Evolutionary conservation across 2,329 filamentous ascomycete genomes (phyloP).

Genomic region (Saccharata proteae): DNA sequence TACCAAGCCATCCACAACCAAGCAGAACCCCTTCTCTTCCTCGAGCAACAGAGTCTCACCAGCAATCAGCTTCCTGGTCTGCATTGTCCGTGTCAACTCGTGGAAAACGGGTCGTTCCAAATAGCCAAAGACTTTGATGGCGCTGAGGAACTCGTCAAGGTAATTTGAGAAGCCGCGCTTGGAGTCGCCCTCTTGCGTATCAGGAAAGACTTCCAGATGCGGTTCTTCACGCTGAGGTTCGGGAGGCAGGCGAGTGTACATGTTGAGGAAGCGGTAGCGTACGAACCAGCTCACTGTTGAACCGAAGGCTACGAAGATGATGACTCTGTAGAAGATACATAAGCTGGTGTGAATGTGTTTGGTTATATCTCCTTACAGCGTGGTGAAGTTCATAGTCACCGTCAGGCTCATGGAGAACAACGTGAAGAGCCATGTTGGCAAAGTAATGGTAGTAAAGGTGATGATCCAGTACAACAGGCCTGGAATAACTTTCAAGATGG

Average conservation of each 20-base stretch:
- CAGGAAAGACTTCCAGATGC: slow-evolving; percentile 87
- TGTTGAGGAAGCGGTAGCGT: slow-evolving; percentile 88
- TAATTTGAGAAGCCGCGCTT: slow-evolving; percentile 94
- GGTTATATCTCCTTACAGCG: slow-evolving; percentile 50
- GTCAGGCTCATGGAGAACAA: slow-evolving; percentile 88
- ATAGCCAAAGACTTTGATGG: slow-evolving; percentile 98
- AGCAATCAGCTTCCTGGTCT: slow-evolving; percentile 89
- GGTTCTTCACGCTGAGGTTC: slow-evolving; percentile 95
- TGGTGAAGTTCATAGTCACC: slow-evolving; percentile 97
- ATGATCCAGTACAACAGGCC: slow-evolving; percentile 63
- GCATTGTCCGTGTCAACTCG: slow-evolving; percentile 94
- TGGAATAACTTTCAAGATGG: slow-evolving; percentile 42
- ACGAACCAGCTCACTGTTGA: slow-evolving; percentile 91
- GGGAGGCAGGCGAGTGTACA: slow-evolving; percentile 86
- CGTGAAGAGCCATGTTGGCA: slow-evolving; percentile 81
- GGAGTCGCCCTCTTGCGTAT: slow-evolving; percentile 75
- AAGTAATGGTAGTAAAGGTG: slow-evolving; percentile 73
- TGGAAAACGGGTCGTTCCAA: slow-evolving; percentile 94
- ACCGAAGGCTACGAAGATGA: slow-evolving; percentile 64
- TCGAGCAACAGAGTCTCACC: slow-evolving; percentile 91
- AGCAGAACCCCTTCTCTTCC: slow-evolving; percentile 94
- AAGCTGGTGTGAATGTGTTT: too few relatives aligned
- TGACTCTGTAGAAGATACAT: slow-evolving; percentile 32
- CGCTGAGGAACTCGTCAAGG: slow-evolving; percentile 91
- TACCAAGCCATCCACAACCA: slow-evolving; percentile 91